Conservation (phyloP, 306 rosid species). For the Quercus mongolica region DNA sequence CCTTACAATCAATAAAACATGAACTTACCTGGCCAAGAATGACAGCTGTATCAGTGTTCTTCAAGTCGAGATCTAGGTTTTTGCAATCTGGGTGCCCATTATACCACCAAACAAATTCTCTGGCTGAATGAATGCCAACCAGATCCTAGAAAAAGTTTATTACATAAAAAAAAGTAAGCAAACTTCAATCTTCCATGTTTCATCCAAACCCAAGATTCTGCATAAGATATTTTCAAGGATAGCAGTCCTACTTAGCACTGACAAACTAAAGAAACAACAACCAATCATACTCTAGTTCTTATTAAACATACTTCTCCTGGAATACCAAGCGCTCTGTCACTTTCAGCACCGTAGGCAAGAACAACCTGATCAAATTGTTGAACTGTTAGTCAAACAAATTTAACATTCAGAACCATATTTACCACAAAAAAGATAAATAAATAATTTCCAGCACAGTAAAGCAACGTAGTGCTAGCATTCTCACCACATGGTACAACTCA, state of each 20-base stretch:
- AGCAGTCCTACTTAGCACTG: neutral
- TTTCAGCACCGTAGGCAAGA: constrained; percentile 94
- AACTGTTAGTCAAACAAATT: constrained; percentile 17
- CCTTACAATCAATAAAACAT: neutral
- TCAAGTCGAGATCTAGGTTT: constrained; percentile 68
- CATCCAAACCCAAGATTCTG: neutral
- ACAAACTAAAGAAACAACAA: neutral
- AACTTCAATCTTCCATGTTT: neutral
- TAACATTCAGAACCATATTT: neutral
- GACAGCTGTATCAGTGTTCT: constrained; percentile 77
- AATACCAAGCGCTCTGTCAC: constrained; percentile 79
- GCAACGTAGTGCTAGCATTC: constrained; percentile 28
- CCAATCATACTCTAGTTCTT: constrained; percentile 12
- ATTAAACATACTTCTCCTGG: constrained; percentile 74
- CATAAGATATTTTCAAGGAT: neutral
- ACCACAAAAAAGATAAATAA: too few species aligned
- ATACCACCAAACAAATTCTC: constrained; percentile 99
- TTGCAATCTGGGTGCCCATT: constrained; percentile 92
- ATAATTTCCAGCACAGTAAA: neutral
- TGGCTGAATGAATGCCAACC: constrained; percentile 72
- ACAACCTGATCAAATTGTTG: constrained; percentile 61
- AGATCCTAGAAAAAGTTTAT: constrained; percentile 42
- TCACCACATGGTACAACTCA: constrained; percentile 69
- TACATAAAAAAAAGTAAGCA: neutral
- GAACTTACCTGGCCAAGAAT: constrained; percentile 86